Evolutionary conservation across 192 early-diverging fungal genomes (phyloP).

Genomic region (Coemansia sp.): DNA sequence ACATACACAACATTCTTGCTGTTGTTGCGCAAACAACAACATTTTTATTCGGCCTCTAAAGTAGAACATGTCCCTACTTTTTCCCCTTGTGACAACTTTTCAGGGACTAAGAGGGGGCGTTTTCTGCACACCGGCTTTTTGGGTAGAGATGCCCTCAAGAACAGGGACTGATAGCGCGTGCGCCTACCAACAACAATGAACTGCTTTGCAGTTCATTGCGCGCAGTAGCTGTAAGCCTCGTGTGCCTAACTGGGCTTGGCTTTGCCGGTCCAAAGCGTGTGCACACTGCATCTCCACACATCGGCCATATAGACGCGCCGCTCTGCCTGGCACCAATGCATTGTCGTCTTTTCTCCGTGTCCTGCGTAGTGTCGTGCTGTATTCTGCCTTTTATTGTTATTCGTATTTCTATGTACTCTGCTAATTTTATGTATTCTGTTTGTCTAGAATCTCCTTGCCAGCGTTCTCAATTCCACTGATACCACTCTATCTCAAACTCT

Average conservation of each 20-base stretch:
- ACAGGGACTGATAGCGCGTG: not conserved
- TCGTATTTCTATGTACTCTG: conserved; percentile 5
- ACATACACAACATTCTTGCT: not conserved
- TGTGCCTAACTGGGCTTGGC: not conserved
- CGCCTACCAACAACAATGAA: not conserved
- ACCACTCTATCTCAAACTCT: not conserved
- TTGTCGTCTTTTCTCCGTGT: not conserved
- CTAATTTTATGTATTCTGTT: conserved; percentile 17
- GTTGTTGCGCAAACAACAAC: not conserved
- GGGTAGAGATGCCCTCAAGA: not conserved
- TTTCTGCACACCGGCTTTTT: not conserved
- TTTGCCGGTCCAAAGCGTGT: not conserved
- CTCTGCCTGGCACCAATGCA: not conserved
- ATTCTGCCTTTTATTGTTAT: not conserved
- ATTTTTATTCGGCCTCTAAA: not conserved
- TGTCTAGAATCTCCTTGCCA: conserved; percentile 4
- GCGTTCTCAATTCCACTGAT: not conserved
- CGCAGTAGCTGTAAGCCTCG: conserved; percentile 5
- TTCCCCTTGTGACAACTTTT: not conserved
- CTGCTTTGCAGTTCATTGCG: conserved; percentile 10
- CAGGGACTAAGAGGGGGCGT: not conserved
- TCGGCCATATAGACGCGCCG: conserved; percentile 11
- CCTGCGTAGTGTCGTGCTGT: conserved; percentile 10
- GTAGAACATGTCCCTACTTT: not conserved
- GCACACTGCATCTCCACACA: not conserved